Evolutionary conservation across 768 basidiomycete species (phyloP).

Genomic region (Albatrellus ellisii): DNA sequence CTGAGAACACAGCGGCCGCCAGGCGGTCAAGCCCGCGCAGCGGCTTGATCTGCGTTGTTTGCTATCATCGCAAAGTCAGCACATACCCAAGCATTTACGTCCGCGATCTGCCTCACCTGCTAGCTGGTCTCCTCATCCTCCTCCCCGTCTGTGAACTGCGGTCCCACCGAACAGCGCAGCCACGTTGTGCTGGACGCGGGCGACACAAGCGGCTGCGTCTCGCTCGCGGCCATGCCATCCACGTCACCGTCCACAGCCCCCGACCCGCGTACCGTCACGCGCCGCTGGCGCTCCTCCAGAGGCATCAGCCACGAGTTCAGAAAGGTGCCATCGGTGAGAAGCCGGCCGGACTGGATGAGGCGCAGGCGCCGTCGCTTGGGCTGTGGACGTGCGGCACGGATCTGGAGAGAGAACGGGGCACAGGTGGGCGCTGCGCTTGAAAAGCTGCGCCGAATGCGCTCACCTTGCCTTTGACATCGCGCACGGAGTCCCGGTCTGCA

Average conservation of each 20-base stretch:
- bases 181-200: slow-evolving; percentile 31
- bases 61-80: background rate
- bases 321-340: slow-evolving; percentile 73
- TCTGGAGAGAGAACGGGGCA: slow-evolving; percentile 31
- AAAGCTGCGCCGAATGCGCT: slow-evolving; percentile 12
- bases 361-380: slow-evolving; percentile 60
- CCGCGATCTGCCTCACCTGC: slow-evolving; percentile 33
- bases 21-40: slow-evolving; percentile 87
- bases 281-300: slow-evolving; percentile 46
- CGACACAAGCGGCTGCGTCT: slow-evolving; percentile 10
- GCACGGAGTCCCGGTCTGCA: slow-evolving; percentile 57
- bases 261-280: slow-evolving; percentile 22
- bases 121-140: slow-evolving; percentile 38
- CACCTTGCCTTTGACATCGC: slow-evolving; percentile 68
- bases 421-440: background rate
- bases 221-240: background rate
- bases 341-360: slow-evolving; percentile 80
- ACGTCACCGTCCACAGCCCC: slow-evolving; percentile 11
- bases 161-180: slow-evolving; percentile 91
- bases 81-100: too few species aligned
- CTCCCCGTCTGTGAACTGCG: slow-evolving; percentile 42
- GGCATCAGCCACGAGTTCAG: slow-evolving; percentile 52
- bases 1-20: slow-evolving; percentile 78
- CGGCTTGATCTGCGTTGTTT: slow-evolving; percentile 68
- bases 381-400: slow-evolving; percentile 52